Evolutionary conservation across 2,329 filamentous ascomycete genomes (phyloP), one percentile per base, ranked within the genome.

Genomic region (Gaeumannomyces sp.): DNA sequence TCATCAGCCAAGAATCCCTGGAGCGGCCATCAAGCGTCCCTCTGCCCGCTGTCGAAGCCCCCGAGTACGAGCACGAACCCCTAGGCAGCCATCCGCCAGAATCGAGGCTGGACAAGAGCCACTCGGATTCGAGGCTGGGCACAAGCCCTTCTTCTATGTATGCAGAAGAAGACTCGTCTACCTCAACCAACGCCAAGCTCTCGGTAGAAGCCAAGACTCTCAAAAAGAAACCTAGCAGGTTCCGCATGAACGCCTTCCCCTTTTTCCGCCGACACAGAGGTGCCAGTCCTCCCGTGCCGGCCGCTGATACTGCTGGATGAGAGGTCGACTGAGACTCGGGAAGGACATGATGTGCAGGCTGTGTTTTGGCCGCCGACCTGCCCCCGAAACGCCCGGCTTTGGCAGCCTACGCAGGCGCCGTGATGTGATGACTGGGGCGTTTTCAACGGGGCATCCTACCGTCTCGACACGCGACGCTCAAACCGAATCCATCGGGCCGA

Each of bases 221-320:
- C 25, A 85, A 81, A 73, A 89, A 89, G 75, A 86, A 85, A 73
- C 79, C 85, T 6, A 88, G 85, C 70, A 79, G 85, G 57, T 89
- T 89, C 70, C 79, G 84, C 67, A 86, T 89, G 79, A 88, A 86
- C 68, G 82, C 83, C 59, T 79, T 86, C 65, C 80, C 80, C 6
- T 81, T 85, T 68, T 85, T 86, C 70, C 78, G 82, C 69, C 79
- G 82, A 64, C 81, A 85, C 69, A 85, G 83, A 73, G 76, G 73
- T 57, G 71, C 77, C 14, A 75, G 75, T 66, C 75, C 75, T 53
- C 73, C 73, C 8, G 67, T 72, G 64, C 71, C 73, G 31, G 71
- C 72, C 7, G 68, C 73, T 10, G 72, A 74, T 63, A 68, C 69
- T 31, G 73, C 70, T 13, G 69, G 70, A 64, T 73, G 70, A 69